Percentiles rank a stretch among this genome's conserved stretches.
These are phyloP conservation scores for Phytophthora podocarpi DNA, from an alignment of 352 stramenopile species.

Conservation along the genomic window DNA sequence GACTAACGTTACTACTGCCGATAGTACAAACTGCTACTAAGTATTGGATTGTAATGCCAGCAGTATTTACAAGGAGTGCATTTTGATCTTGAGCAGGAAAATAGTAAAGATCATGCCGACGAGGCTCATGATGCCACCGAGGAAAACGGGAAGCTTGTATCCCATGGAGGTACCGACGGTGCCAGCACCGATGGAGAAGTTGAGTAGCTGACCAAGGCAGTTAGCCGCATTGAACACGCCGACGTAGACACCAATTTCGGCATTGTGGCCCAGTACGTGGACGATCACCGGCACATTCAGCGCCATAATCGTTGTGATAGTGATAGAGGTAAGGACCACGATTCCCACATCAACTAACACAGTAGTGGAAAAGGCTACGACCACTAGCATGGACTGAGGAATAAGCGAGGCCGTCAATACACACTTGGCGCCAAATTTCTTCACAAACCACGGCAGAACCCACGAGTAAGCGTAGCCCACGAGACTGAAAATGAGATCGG, in stretches of 20 bases:
- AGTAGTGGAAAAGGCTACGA: conserved; percentile 16
- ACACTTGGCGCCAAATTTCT: conserved; percentile 33
- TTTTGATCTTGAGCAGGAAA: conserved; percentile 51
- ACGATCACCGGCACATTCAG: conserved; percentile 32
- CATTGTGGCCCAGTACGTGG: conserved; percentile 20
- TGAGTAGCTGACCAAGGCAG: conserved; percentile 30
- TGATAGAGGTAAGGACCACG: conserved; percentile 23
- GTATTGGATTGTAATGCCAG: too few relatives aligned
- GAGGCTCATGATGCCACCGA: conserved; percentile 29
- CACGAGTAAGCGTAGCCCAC: conserved; percentile 50
- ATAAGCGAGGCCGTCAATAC: conserved; percentile 16
- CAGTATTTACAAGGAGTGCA: conserved; percentile 38
- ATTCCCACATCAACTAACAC: conserved; percentile 21
- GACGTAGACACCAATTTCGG: conserved; percentile 30
- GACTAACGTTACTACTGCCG: too few relatives aligned
- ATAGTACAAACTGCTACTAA: too few relatives aligned
- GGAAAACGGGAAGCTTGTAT: conserved; percentile 31
- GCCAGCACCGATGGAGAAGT: conserved; percentile 24
- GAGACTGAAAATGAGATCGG: conserved; percentile 48
- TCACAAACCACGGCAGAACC: conserved; percentile 45
- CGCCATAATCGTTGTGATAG: conserved; percentile 18
- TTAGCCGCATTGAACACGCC: conserved; percentile 32
- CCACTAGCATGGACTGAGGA: conserved; percentile 21
- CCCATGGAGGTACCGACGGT: conserved; percentile 20
- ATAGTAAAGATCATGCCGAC: conserved; percentile 43